phyloP scores from a whole-genome alignment of 169 alveolate species.

The Plasmodium reichenowi region DNA sequence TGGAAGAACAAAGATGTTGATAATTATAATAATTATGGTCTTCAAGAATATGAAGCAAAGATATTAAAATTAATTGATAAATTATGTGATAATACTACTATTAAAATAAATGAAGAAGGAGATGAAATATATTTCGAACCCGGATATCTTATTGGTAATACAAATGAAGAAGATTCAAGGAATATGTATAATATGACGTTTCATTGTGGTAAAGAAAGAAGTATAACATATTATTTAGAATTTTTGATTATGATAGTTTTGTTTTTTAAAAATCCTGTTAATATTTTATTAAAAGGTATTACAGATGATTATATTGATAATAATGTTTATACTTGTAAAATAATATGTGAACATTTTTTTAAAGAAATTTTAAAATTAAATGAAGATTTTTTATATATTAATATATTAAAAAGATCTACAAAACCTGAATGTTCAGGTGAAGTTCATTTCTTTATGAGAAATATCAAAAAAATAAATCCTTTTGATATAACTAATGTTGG shows the following conservation, averaged over 20 bases:
- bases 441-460: slow-evolving; percentile 68
- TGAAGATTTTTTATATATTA: slow-evolving; percentile 56
- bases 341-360: slow-evolving; percentile 66
- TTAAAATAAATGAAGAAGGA: slow-evolving; percentile 68
- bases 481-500: slow-evolving; percentile 68
- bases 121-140: slow-evolving; percentile 73
- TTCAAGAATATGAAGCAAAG: slow-evolving; percentile 72
- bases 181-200: slow-evolving; percentile 36
- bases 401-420: slow-evolving; percentile 61
- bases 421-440: slow-evolving; percentile 60
- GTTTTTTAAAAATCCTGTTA: slow-evolving; percentile 75
- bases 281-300: slow-evolving; percentile 72
- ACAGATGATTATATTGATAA: slow-evolving; percentile 70
- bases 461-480: slow-evolving; percentile 33
- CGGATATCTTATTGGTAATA: slow-evolving; percentile 75
- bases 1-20: background rate
- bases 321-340: slow-evolving; percentile 66
- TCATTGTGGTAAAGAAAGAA: slow-evolving; percentile 77
- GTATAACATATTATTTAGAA: slow-evolving; percentile 64
- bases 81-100: slow-evolving; percentile 71
- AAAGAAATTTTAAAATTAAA: slow-evolving; percentile 56
- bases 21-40: background rate
- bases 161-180: slow-evolving; percentile 48
- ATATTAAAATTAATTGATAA: slow-evolving; percentile 62
- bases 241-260: slow-evolving; percentile 71